Evolutionary conservation across 148 eudicot genomes (phyloP).

Genomic region (Camellia japonica): DNA sequence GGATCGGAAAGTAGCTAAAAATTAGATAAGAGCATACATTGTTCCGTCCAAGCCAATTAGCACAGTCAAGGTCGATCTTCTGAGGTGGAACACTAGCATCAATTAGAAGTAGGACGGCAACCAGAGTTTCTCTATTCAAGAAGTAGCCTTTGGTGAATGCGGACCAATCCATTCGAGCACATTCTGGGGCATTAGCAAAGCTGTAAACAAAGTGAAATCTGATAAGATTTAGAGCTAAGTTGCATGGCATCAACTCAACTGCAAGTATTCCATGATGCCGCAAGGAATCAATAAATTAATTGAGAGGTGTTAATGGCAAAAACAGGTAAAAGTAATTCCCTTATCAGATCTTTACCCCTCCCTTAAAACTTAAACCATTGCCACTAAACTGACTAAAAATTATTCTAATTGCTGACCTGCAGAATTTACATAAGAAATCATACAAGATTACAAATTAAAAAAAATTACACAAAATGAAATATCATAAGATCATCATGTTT

Average conservation of each 20-base stretch:
- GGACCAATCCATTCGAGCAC: slow-evolving; percentile 97
- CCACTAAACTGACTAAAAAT: neutral
- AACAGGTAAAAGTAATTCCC: neutral
- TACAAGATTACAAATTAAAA: neutral
- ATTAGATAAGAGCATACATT: slow-evolving; percentile 45
- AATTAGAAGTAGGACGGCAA: slow-evolving; percentile 72
- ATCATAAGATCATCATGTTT: neutral
- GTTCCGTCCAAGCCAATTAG: slow-evolving; percentile 96
- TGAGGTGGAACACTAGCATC: slow-evolving; percentile 99
- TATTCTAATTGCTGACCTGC: neutral
- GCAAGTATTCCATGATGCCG: neutral
- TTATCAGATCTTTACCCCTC: neutral
- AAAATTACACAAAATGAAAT: neutral
- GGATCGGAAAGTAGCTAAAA: neutral
- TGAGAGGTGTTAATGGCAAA: neutral
- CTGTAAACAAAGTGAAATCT: slow-evolving; percentile 30
- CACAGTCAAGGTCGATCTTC: slow-evolving; percentile 95
- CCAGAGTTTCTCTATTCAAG: slow-evolving; percentile 73
- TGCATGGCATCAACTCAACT: neutral
- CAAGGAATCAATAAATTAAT: neutral
- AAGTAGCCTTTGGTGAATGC: slow-evolving; percentile 97
- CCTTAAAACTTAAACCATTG: neutral
- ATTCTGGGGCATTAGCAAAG: slow-evolving; percentile 89
- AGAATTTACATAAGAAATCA: neutral
- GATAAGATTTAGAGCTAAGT: neutral